A percentile compares a stretch with the other conserved stretches of the same genome.
Conservation (phyloP, 805 yeast genomes). For the Cyberlindnera xylosilytica region DNA sequence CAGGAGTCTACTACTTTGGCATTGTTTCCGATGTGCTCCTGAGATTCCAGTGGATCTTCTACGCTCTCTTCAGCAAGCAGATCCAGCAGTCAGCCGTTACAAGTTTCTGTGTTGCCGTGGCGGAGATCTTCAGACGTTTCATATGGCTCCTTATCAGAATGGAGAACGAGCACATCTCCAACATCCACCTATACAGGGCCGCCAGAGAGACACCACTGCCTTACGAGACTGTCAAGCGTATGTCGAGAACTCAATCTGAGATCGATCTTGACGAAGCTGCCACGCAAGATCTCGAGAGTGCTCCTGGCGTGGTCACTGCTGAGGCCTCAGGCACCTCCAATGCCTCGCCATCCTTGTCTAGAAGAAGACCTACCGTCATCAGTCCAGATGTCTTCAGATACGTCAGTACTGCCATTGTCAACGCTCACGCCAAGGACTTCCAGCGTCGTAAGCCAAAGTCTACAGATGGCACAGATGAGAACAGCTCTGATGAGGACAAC, state of each 20-base stretch:
- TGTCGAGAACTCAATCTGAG: slow-evolving; percentile 33
- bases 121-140: slow-evolving; percentile 79
- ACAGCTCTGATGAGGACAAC: slow-evolving; percentile 29
- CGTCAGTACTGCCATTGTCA: slow-evolving; percentile 55
- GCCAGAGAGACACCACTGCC: slow-evolving; percentile 87
- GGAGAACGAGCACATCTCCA: slow-evolving; percentile 95
- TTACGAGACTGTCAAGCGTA: slow-evolving; percentile 44
- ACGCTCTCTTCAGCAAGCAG: slow-evolving; percentile 70
- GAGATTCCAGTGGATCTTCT: slow-evolving; percentile 90
- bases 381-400: slow-evolving; percentile 34
- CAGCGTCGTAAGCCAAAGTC: slow-evolving; percentile 37
- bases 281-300: slow-evolving; percentile 9
- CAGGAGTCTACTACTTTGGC: slow-evolving; percentile 64
- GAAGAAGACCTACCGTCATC: slow-evolving; percentile 22
- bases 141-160: slow-evolving; percentile 90
- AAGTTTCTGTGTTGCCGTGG: slow-evolving; percentile 76
- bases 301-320: no score
- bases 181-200: slow-evolving; percentile 81
- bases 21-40: slow-evolving; percentile 69
- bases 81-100: slow-evolving; percentile 87
- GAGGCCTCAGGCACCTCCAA: no score
- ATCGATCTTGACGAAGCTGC: slow-evolving; percentile 5
- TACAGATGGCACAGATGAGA: slow-evolving; percentile 17
- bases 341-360: neutral
- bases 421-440: slow-evolving; percentile 84